Conservation (phyloP, 345 rosid genomes). For the Nephelium lappaceum region DNA sequence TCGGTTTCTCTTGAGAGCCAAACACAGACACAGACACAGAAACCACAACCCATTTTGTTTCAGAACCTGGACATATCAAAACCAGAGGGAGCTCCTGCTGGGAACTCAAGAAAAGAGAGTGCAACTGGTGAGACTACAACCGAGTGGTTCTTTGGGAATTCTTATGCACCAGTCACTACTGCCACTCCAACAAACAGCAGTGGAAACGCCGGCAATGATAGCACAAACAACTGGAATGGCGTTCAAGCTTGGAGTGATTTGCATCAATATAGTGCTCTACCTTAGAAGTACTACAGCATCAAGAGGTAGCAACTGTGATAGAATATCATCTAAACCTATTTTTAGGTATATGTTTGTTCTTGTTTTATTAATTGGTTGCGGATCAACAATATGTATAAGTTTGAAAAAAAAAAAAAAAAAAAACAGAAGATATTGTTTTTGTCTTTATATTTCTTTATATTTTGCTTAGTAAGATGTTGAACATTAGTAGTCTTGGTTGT, state of each 20-base stretch:
- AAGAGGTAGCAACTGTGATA: slow-evolving; percentile 19
- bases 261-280: slow-evolving; percentile 51
- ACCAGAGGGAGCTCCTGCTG: slow-evolving; percentile 25
- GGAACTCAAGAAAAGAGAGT: slow-evolving; percentile 39
- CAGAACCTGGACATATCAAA: slow-evolving; percentile 60
- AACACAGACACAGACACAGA: slow-evolving; percentile 47
- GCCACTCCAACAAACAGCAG: slow-evolving; percentile 39
- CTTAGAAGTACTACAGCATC: slow-evolving; percentile 34
- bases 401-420: slow-evolving; percentile 15
- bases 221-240: slow-evolving; percentile 38
- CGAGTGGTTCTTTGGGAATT: slow-evolving; percentile 74
- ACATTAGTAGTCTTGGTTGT: slow-evolving; percentile 18
- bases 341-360: slow-evolving; percentile 38
- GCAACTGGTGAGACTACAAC: slow-evolving; percentile 42
- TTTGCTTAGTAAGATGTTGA: slow-evolving; percentile 27
- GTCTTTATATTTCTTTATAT: not conserved
- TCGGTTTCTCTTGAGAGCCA: slow-evolving; percentile 39
- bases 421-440: slow-evolving; percentile 14
- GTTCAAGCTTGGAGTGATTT: slow-evolving; percentile 51
- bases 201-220: slow-evolving; percentile 31
- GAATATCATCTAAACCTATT: slow-evolving; percentile 22
- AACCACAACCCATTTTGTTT: slow-evolving; percentile 63
- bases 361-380: slow-evolving; percentile 22
- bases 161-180: slow-evolving; percentile 40
- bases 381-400: slow-evolving; percentile 33